phyloP scores from a whole-genome alignment of 352 stramenopile genomes.

The Discostella stelligera region DNA sequence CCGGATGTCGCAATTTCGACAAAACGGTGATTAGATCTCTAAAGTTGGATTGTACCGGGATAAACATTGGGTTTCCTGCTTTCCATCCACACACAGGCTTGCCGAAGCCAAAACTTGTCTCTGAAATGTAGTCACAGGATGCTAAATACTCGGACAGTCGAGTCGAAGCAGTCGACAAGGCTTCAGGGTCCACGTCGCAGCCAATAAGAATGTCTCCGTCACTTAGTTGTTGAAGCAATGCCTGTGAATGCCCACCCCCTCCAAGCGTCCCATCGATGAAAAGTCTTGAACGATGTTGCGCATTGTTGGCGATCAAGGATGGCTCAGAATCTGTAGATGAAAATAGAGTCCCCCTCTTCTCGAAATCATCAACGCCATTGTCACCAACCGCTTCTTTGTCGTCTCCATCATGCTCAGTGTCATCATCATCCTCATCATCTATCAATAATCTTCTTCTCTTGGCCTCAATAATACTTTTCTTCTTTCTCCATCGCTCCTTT shows the following conservation, averaged over 20 bases:
- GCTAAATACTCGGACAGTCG: slow-evolving; percentile 60
- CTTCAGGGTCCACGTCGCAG: slow-evolving; percentile 83
- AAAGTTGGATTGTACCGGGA: slow-evolving; percentile 81
- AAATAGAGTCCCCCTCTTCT: neutral
- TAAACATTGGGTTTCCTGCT: slow-evolving; percentile 64
- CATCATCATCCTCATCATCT: slow-evolving; percentile 31
- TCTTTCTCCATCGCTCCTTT: slow-evolving; percentile 38
- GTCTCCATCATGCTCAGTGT: slow-evolving; percentile 16
- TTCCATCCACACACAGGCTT: slow-evolving; percentile 40
- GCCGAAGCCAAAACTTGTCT: slow-evolving; percentile 30
- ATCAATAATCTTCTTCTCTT: slow-evolving; percentile 25
- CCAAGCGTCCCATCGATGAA: slow-evolving; percentile 88
- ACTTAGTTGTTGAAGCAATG: slow-evolving; percentile 73
- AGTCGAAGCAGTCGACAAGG: slow-evolving; percentile 69
- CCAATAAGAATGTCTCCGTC: slow-evolving; percentile 80
- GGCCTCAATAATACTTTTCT: slow-evolving; percentile 32
- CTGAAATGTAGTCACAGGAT: slow-evolving; percentile 55
- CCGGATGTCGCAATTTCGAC: slow-evolving; percentile 57
- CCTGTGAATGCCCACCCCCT: slow-evolving; percentile 83
- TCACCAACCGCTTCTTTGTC: slow-evolving; percentile 14
- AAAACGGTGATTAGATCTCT: slow-evolving; percentile 62
- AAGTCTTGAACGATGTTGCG: slow-evolving; percentile 42
- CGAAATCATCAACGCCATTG: neutral
- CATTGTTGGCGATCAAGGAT: neutral
- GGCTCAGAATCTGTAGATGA: neutral